These are phyloP conservation scores for Tephrocybe sp. DNA, from an alignment of 768 basidiomycete species.

Conservation along the genomic window DNA sequence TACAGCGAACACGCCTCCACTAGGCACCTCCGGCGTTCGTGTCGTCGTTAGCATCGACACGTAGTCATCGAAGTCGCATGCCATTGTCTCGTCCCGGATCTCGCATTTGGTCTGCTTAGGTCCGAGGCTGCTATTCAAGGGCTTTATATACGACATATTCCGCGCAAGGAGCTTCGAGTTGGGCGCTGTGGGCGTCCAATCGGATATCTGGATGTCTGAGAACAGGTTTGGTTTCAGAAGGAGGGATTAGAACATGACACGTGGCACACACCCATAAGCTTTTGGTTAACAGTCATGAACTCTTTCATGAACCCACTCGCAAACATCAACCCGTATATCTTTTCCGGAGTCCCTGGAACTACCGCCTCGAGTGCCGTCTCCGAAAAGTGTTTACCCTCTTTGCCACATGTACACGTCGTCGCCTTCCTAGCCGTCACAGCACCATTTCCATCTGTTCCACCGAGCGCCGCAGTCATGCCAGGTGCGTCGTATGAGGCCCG, in stretches of 20 bases:
- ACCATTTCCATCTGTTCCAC: slow-evolving; percentile 16
- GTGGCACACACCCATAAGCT: slow-evolving; percentile 70
- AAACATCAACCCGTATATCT: slow-evolving; percentile 95
- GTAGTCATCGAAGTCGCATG: slow-evolving; percentile 83
- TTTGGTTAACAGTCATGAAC: slow-evolving; percentile 89
- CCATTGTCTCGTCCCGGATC: slow-evolving; percentile 80
- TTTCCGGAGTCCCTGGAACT: slow-evolving; percentile 90
- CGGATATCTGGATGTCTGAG: slow-evolving; percentile 91
- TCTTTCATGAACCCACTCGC: slow-evolving; percentile 94
- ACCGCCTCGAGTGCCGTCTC: slow-evolving; percentile 78
- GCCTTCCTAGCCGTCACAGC: slow-evolving; percentile 41
- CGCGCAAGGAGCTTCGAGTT: slow-evolving; percentile 73
- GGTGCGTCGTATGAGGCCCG: slow-evolving; percentile 34
- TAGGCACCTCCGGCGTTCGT: slow-evolving; percentile 91
- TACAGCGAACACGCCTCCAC: slow-evolving; percentile 88
- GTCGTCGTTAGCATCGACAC: slow-evolving; percentile 87
- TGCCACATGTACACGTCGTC: slow-evolving; percentile 75
- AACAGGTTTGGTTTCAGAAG: not conserved
- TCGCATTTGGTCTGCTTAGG: slow-evolving; percentile 97
- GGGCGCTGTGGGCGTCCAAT: slow-evolving; percentile 76
- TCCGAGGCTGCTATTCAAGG: slow-evolving; percentile 81
- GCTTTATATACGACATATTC: slow-evolving; percentile 97
- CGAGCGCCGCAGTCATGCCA: slow-evolving; percentile 17
- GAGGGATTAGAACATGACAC: not conserved
- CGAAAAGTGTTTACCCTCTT: slow-evolving; percentile 63